These are phyloP conservation scores for Eucalyptus marginata DNA, from an alignment of 345 rosid genomes.

Conservation along the genomic window DNA sequence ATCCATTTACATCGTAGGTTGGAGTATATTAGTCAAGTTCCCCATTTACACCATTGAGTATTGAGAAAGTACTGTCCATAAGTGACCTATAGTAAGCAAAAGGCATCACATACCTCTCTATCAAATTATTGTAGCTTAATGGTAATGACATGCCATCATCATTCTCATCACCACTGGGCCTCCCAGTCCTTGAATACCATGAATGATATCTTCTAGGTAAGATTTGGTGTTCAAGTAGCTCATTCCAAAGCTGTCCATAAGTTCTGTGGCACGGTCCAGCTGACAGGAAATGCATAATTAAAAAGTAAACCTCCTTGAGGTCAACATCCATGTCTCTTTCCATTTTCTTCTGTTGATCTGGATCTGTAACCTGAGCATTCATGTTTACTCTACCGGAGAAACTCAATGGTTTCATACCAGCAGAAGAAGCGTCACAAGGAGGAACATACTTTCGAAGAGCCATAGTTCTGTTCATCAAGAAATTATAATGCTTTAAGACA, in stretches of 20 bases:
- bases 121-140: slow-evolving; percentile 50
- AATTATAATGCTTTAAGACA: not conserved
- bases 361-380: slow-evolving; percentile 36
- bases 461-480: slow-evolving; percentile 25
- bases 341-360: slow-evolving; percentile 14
- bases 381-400: slow-evolving; percentile 44
- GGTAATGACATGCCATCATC: slow-evolving; percentile 84
- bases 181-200: slow-evolving; percentile 83
- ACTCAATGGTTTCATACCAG: slow-evolving; percentile 53
- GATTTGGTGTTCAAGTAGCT: slow-evolving; percentile 82
- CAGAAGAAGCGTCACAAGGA: slow-evolving; percentile 29
- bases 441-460: slow-evolving; percentile 68
- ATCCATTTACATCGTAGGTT: not conserved
- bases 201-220: slow-evolving; percentile 95
- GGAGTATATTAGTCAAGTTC: not conserved
- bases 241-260: slow-evolving; percentile 63
- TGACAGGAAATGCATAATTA: slow-evolving; percentile 92
- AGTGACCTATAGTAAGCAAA: not conserved
- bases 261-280: slow-evolving; percentile 85
- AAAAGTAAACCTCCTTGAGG: slow-evolving; percentile 77
- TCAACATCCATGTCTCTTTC: slow-evolving; percentile 57
- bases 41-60: not conserved
- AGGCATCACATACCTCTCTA: slow-evolving; percentile 43
- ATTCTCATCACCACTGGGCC: slow-evolving; percentile 46
- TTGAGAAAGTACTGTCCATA: not conserved